phyloP scores from a whole-genome alignment of 2,329 filamentous ascomycete genomes.

The Leptographium flavum region DNA sequence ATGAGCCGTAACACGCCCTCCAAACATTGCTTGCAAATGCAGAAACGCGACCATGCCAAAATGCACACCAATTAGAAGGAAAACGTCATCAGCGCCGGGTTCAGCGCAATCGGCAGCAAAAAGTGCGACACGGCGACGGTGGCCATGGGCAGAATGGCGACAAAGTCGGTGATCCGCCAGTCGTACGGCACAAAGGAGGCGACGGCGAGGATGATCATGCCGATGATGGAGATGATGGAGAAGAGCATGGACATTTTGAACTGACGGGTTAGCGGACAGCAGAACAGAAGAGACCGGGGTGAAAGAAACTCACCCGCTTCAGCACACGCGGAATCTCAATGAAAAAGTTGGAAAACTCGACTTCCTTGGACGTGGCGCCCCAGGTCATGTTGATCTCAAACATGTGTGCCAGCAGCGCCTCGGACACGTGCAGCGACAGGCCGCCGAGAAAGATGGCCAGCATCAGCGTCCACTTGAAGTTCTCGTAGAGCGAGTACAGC shows the following conservation, averaged over 20 bases:
- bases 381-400: constrained; percentile 77
- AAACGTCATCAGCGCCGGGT: constrained; percentile 70
- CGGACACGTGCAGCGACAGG: constrained; percentile 64
- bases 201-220: constrained; percentile 50
- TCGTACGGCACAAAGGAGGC: constrained; percentile 49
- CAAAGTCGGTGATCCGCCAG: constrained; percentile 56
- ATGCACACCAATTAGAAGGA: constrained; percentile 40
- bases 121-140: constrained; percentile 57
- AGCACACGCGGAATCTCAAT: constrained; percentile 69
- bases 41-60: background rate
- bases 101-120: constrained; percentile 56
- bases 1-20: too few relatives aligned
- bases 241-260: constrained; percentile 64
- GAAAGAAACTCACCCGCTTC: constrained; percentile 48
- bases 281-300: constrained; percentile 15
- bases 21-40: background rate
- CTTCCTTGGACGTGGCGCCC: constrained; percentile 75
- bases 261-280: constrained; percentile 14
- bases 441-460: constrained; percentile 74
- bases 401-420: constrained; percentile 70
- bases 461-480: constrained; percentile 61
- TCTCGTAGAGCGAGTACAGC: constrained; percentile 41
- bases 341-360: constrained; percentile 70
- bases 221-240: constrained; percentile 39
- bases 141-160: constrained; percentile 63